phyloP scores from a whole-genome alignment of 176 grass and related monocot species.

The Carex parvula region DNA sequence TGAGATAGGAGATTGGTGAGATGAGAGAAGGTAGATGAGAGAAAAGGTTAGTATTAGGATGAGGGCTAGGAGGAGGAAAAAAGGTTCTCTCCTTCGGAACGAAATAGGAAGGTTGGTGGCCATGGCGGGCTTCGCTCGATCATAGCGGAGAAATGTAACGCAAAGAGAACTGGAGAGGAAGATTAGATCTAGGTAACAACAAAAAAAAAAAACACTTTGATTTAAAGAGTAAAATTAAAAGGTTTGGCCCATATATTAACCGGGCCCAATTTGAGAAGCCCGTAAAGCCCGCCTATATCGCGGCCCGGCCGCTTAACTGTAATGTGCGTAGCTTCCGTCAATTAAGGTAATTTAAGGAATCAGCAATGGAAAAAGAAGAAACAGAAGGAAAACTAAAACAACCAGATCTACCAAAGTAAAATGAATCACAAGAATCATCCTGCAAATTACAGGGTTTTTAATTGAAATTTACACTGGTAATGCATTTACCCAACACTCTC shows the following conservation, averaged over 20 bases:
- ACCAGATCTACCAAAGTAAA: neutral
- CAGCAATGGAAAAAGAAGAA: neutral
- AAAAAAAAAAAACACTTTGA: neutral
- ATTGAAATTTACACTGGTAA: neutral
- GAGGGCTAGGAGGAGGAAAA: slow-evolving; percentile 18
- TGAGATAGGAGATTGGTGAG: slow-evolving; percentile 23
- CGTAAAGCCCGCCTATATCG: no score
- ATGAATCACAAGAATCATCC: neutral
- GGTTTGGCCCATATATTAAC: neutral
- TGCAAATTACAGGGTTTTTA: neutral
- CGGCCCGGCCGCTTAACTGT: no score
- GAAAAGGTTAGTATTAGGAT: slow-evolving; percentile 11
- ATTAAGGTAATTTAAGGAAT: neutral
- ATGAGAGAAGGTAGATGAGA: slow-evolving; percentile 24
- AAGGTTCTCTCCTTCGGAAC: neutral
- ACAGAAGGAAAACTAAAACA: neutral
- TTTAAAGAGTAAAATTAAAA: neutral
- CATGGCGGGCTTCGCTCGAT: neutral
- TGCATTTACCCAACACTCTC: neutral
- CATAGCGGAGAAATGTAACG: neutral
- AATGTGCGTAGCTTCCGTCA: neutral
- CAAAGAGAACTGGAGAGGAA: neutral
- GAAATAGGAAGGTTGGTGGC: neutral
- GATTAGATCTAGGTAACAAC: neutral
- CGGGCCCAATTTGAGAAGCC: neutral